Evolutionary conservation across 805 yeast species (phyloP).

Genomic region (Spencermartinsiella europaea): DNA sequence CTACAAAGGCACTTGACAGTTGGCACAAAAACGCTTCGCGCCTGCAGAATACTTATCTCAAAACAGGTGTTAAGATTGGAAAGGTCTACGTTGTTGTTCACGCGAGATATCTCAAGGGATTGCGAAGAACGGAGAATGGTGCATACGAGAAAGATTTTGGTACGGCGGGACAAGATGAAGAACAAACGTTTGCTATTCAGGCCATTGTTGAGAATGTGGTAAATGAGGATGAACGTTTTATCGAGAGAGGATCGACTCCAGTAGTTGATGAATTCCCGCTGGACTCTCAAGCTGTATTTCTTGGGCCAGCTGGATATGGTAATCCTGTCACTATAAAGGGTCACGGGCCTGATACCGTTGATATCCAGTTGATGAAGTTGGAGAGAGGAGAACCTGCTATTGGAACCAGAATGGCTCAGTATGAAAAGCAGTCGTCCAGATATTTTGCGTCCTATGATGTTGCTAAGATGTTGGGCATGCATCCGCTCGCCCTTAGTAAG

Average conservation of each 20-base stretch:
- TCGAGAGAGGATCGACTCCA: conserved; percentile 69
- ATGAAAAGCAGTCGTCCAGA: conserved; percentile 50
- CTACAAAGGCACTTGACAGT: conserved; percentile 42
- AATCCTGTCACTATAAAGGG: conserved; percentile 48
- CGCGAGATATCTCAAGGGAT: conserved; percentile 73
- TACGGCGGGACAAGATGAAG: conserved; percentile 29
- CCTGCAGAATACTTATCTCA: conserved; percentile 41
- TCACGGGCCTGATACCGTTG: conserved; percentile 33
- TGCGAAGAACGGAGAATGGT: conserved; percentile 64
- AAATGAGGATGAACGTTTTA: conserved; percentile 68
- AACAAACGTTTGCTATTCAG: conserved; percentile 69
- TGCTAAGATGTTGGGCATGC: conserved; percentile 50
- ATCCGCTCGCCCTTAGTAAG: conserved; percentile 65
- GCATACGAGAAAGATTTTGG: conserved; percentile 72
- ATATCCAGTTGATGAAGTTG: conserved; percentile 25
- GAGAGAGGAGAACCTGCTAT: conserved; percentile 51
- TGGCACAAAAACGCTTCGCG: conserved; percentile 41
- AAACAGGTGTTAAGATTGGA: conserved; percentile 54
- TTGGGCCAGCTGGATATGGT: conserved; percentile 88
- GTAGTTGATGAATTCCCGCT: conserved; percentile 78
- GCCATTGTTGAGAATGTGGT: conserved; percentile 68
- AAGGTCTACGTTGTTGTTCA: conserved; percentile 53
- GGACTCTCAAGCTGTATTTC: conserved; percentile 63
- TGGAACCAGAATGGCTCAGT: conserved; percentile 55
- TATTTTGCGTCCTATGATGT: conserved; percentile 66